Evolutionary conservation across 805 yeast species (phyloP).

Genomic region (Candida maesae): DNA sequence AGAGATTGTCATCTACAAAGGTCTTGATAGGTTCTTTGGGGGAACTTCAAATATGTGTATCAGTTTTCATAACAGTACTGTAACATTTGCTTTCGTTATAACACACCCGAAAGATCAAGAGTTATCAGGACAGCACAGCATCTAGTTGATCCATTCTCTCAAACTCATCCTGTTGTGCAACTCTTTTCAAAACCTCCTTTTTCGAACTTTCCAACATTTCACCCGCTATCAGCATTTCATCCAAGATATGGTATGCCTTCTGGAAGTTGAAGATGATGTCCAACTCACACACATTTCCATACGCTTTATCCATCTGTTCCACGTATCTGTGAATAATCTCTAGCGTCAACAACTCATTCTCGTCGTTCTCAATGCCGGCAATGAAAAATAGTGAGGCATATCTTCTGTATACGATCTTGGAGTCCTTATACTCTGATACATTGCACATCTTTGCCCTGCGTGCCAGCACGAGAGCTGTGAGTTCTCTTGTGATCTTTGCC

Average conservation of each 20-base stretch:
- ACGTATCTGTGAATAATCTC: conserved; percentile 91
- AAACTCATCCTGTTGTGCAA: conserved; percentile 81
- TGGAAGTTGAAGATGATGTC: conserved; percentile 96
- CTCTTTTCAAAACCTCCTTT: conserved; percentile 70
- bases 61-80: too few relatives aligned
- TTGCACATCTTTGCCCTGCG: conserved; percentile 89
- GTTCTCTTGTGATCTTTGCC: conserved; percentile 75
- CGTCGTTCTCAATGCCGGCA: conserved; percentile 77
- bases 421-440: conserved; percentile 37
- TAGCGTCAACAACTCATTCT: conserved; percentile 80
- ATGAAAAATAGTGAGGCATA: conserved; percentile 92
- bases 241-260: conserved; percentile 87
- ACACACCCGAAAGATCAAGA: too few relatives aligned
- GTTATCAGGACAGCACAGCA: conserved; percentile 35
- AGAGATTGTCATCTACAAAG: too few relatives aligned
- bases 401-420: conserved; percentile 83
- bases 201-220: conserved; percentile 79
- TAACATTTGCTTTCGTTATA: too few relatives aligned
- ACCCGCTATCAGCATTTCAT: conserved; percentile 88
- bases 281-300: conserved; percentile 93
- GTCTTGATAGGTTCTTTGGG: too few relatives aligned
- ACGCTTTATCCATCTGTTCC: conserved; percentile 93
- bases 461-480: conserved; percentile 78
- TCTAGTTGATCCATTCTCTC: conserved; percentile 70
- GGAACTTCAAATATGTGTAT: too few relatives aligned